Percentiles rank a stretch among this genome's conserved stretches.
phyloP scores from a whole-genome alignment of 2,329 filamentous ascomycete genomes.

The Orbilia brochopaga region DNA sequence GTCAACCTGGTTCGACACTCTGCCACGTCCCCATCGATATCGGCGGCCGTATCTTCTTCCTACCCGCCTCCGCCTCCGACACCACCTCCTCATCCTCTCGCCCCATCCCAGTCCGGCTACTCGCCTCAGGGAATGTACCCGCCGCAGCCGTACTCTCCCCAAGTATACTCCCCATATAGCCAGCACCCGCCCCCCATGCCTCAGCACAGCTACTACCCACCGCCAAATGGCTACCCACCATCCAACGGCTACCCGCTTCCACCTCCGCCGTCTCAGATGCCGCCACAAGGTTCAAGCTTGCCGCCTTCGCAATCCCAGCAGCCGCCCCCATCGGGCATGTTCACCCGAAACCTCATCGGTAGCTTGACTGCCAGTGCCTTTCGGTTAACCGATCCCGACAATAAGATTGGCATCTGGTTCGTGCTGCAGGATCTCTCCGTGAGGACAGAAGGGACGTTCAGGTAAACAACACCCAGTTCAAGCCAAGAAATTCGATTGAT shows the following conservation, averaged over 20 bases:
- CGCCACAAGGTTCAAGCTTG: constrained; percentile 50
- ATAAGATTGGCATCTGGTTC: constrained; percentile 92
- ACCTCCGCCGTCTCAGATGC: constrained; percentile 47
- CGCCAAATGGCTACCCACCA: constrained; percentile 41
- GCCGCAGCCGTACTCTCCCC: constrained; percentile 52
- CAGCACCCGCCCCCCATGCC: constrained; percentile 52
- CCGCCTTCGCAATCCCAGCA: constrained; percentile 55
- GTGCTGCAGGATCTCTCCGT: constrained; percentile 94
- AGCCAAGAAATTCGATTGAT: neutral
- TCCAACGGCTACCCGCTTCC: constrained; percentile 47
- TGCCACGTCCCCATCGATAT: constrained; percentile 75
- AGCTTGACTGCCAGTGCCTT: constrained; percentile 89
- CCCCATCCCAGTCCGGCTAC: constrained; percentile 49
- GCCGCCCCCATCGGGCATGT: constrained; percentile 75
- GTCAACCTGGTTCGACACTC: constrained; percentile 73
- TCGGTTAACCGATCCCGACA: constrained; percentile 76
- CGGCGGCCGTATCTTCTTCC: constrained; percentile 77
- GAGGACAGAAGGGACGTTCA: constrained; percentile 86
- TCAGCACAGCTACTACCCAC: constrained; percentile 49
- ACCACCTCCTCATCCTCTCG: constrained; percentile 54
- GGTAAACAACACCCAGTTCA: constrained; percentile 63
- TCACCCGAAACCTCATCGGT: constrained; percentile 91
- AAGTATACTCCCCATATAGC: constrained; percentile 49
- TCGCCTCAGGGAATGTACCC: constrained; percentile 54
- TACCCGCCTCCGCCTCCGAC: constrained; percentile 66